phyloP scores from a whole-genome alignment of 805 yeast genomes.

The Peterozyma xylosa region DNA sequence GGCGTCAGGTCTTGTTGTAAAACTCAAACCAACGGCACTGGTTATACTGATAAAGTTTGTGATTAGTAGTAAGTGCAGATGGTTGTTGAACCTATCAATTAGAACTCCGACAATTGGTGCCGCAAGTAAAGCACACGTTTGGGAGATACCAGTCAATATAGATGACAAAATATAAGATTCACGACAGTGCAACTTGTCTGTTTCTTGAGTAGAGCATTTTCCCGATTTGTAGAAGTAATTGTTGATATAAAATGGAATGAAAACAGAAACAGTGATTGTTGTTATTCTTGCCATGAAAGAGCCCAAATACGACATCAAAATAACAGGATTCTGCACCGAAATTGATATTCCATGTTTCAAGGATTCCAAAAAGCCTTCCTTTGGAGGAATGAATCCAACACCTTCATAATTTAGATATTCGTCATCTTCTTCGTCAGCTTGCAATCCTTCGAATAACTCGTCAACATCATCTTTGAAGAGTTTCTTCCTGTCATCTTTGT shows the following conservation, averaged over 20 bases:
- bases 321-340: slow-evolving; percentile 35
- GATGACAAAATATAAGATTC: slow-evolving; percentile 64
- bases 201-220: slow-evolving; percentile 30
- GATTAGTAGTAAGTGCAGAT: slow-evolving; percentile 22
- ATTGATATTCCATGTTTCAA: slow-evolving; percentile 39
- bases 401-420: slow-evolving; percentile 4
- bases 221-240: slow-evolving; percentile 46
- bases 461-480: slow-evolving; percentile 21
- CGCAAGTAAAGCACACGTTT: slow-evolving; percentile 44
- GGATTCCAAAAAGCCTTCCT: slow-evolving; percentile 17
- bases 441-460: slow-evolving; percentile 22
- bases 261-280: slow-evolving; percentile 49
- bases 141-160: slow-evolving; percentile 61
- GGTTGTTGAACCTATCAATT: slow-evolving; percentile 35
- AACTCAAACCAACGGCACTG: slow-evolving; percentile 32
- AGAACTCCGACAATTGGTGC: slow-evolving; percentile 60
- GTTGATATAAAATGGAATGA: slow-evolving; percentile 58
- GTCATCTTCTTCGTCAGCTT: slow-evolving; percentile 20
- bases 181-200: slow-evolving; percentile 36
- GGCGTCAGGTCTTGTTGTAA: slow-evolving; percentile 25
- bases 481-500: slow-evolving; percentile 31
- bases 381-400: slow-evolving; percentile 6
- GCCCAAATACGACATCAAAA: slow-evolving; percentile 52
- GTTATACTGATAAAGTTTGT: slow-evolving; percentile 35
- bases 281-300: slow-evolving; percentile 58